Evolutionary conservation across 495 filamentous ascomycete genomes (phyloP).

Genomic region (Podospora australis): DNA sequence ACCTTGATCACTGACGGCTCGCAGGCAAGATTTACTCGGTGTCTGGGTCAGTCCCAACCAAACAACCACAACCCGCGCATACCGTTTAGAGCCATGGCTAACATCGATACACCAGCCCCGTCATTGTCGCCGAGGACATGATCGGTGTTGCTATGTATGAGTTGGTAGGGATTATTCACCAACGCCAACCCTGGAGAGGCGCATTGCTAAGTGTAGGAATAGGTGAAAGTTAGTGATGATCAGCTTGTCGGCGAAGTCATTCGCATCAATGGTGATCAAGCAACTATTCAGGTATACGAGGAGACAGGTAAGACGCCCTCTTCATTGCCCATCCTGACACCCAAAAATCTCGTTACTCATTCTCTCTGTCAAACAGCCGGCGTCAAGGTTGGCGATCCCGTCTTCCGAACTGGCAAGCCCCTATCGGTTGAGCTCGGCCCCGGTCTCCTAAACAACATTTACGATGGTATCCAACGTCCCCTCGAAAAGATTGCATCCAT

Average conservation of each 20-base stretch:
- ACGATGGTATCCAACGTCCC: slow-evolving; percentile 97
- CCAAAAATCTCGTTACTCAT: slow-evolving; percentile 3
- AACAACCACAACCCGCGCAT: neutral
- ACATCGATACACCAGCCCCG: slow-evolving; percentile 55
- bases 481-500: slow-evolving; percentile 73
- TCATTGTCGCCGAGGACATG: slow-evolving; percentile 97
- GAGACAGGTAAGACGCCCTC: slow-evolving; percentile 68
- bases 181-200: slow-evolving; percentile 30
- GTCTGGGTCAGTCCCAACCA: slow-evolving; percentile 55
- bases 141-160: slow-evolving; percentile 99
- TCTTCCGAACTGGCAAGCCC: slow-evolving; percentile 83
- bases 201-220: slow-evolving; percentile 40
- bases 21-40: slow-evolving; percentile 69
- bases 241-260: slow-evolving; percentile 94
- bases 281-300: slow-evolving; percentile 97
- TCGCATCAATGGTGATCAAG: slow-evolving; percentile 90
- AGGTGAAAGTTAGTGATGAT: slow-evolving; percentile 78
- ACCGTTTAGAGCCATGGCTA: slow-evolving; percentile 14
- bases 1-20: slow-evolving; percentile 32
- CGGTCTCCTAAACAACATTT: slow-evolving; percentile 97
- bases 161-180: slow-evolving; percentile 47
- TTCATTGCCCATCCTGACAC: neutral
- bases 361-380: slow-evolving; percentile 54
- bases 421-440: slow-evolving; percentile 95
- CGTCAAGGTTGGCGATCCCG: slow-evolving; percentile 93